phyloP scores from a whole-genome alignment of 2,329 filamentous ascomycete genomes.

The Amphichorda felina region DNA sequence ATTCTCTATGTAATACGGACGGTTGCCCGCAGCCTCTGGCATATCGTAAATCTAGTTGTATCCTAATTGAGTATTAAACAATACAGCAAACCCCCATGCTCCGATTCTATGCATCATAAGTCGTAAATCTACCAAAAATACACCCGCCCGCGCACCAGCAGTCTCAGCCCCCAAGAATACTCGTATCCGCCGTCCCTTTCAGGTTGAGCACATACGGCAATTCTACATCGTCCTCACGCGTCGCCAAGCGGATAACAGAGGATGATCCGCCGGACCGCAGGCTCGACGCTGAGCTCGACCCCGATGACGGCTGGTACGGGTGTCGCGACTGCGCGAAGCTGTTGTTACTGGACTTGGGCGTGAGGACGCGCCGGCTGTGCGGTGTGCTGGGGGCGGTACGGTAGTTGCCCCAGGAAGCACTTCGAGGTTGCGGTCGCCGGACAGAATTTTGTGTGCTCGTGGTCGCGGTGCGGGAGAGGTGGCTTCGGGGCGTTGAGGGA shows the following conservation, averaged over 20 bases:
- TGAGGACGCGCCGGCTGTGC: conserved; percentile 25
- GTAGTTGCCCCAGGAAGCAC: conserved; percentile 33
- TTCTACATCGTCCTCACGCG: conserved; percentile 16
- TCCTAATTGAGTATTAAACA: too few species aligned
- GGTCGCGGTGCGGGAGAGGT: conserved; percentile 21
- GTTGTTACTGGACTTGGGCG: conserved; percentile 18
- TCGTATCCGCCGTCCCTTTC: conserved; percentile 13
- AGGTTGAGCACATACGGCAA: conserved; percentile 25
- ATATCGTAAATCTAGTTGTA: too few species aligned
- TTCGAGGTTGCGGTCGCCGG: conserved; percentile 14
- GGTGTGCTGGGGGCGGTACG: conserved; percentile 43
- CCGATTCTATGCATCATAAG: background rate
- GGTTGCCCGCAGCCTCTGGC: too few species aligned
- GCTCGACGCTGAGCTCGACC: conserved; percentile 25
- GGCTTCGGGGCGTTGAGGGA: conserved; percentile 24
- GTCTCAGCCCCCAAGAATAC: background rate
- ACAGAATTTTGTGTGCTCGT: conserved; percentile 19
- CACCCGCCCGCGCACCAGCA: too few species aligned
- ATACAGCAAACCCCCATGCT: too few species aligned
- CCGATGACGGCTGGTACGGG: conserved; percentile 18
- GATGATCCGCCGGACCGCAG: conserved; percentile 24
- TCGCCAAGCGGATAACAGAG: conserved; percentile 37
- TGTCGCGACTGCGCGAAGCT: conserved; percentile 30
- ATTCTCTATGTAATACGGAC: too few species aligned
- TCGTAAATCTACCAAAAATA: background rate